Evolutionary conservation across 495 filamentous ascomycete species (phyloP).

Genomic region (Filosporella fistucella): DNA sequence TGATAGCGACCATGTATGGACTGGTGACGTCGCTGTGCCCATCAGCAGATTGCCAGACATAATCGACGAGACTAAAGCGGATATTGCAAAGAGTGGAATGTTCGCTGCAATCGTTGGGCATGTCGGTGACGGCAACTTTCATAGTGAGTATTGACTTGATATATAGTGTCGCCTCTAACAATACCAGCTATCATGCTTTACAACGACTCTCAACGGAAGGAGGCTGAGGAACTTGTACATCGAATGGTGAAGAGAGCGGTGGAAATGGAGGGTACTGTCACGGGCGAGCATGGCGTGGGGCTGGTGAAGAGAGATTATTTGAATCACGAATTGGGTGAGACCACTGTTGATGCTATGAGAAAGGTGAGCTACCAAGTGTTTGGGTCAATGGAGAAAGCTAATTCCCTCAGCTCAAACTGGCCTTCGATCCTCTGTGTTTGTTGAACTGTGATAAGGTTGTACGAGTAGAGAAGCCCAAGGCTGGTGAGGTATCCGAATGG

Average conservation of each 20-base stretch:
- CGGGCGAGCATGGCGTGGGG: conserved; percentile 79
- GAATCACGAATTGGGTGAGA: conserved; percentile 64
- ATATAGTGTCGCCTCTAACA: conserved; percentile 1
- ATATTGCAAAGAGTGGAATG: conserved; percentile 62
- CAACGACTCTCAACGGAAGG: conserved; percentile 56
- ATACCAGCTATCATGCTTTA: conserved; percentile 63
- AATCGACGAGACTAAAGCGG: conserved; percentile 73
- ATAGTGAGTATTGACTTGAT: conserved; percentile 39
- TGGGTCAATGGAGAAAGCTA: background rate
- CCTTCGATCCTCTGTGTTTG: conserved; percentile 72
- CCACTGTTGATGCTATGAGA: conserved; percentile 75
- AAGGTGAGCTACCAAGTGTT: conserved; percentile 38
- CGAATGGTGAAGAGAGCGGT: conserved; percentile 81
- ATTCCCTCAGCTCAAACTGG: conserved; percentile 47
- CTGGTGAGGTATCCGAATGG: conserved; percentile 48
- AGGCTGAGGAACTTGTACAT: conserved; percentile 68
- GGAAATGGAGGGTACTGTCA: conserved; percentile 79
- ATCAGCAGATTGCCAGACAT: conserved; percentile 68
- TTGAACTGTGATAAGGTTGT: conserved; percentile 82
- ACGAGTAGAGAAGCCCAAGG: conserved; percentile 49
- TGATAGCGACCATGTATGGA: conserved; percentile 69
- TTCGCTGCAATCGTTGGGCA: conserved; percentile 74
- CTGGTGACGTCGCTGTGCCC: conserved; percentile 79
- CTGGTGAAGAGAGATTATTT: conserved; percentile 80
- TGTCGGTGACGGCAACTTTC: conserved; percentile 83